Base-by-base conservation (phyloP, 2,329 filamentous ascomycete genomes). In the Aspergillus jensenii region DNA sequence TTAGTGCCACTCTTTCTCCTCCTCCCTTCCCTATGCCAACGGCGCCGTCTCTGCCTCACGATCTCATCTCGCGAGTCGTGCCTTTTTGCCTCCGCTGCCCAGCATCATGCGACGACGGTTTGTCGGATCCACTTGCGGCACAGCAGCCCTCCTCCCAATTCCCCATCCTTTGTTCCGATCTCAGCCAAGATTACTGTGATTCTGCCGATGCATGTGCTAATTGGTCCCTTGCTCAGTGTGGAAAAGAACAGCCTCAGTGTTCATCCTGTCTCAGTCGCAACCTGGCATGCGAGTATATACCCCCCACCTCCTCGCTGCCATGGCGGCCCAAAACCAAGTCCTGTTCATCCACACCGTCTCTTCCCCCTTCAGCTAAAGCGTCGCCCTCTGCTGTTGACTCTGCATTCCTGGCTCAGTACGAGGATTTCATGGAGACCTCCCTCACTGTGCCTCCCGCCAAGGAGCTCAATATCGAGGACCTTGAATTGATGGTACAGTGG, bases 401-500 rank as follows among this genome's bases (percentile, higher is more conserved):
- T 19, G 27, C 21, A 9, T 48, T 55, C 27, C 19, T 59, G 19
- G 54, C 50, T 17, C 56, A 60, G 17, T 51, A 59, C 27, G 35
- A 52, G 43, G 44, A 51, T 37, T 52, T 62, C 35, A 59, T 58
- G 53, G 52, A 60, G 21, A 39, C 52, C 35, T 19, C 57, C 23
- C 23, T 45, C 40, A 9, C 52, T n/a, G 8, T 17, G 7, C 25
- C 41, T 35, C 53, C 44, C 11, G 14, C 57, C 11, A 55, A 45
- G 21, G 60, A 65, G 12, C 62, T 63, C 14, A 64, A 68, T 46
- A 59, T 69, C n/a, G 58, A 68, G 45, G 71, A 74, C 31, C 63
- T 71, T 12, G 71, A 73, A 56, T 62, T 74, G 44, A 73, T 72
- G 66, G 66, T 72, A 62, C 66, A 73, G 49, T 74, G 71, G 72